These are phyloP conservation scores for Berberis vulgaris DNA, from an alignment of 164 flowering plant genomes.

Conservation along the genomic window DNA sequence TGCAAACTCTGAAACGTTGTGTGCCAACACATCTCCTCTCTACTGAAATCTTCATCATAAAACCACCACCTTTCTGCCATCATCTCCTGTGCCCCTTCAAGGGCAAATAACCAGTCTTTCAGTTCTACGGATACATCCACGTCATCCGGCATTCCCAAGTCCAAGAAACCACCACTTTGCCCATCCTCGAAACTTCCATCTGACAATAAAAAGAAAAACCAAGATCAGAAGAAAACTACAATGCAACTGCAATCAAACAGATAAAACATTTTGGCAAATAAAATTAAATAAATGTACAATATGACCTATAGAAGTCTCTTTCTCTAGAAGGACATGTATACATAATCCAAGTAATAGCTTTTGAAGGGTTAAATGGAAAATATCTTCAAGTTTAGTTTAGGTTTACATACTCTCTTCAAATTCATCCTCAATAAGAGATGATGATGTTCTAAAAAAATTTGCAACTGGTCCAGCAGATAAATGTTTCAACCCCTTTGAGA, in stretches of 20 bases:
- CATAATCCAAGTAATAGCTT: no score
- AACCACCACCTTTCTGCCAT: conserved; percentile 49
- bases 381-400: neutral
- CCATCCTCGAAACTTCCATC: conserved; percentile 43
- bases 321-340: no score
- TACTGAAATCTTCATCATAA: conserved; percentile 23
- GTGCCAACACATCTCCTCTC: conserved; percentile 94
- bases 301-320: no score
- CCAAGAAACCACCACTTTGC: conserved; percentile 30
- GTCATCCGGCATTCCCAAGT: conserved; percentile 78
- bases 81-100: conserved; percentile 70
- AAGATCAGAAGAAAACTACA: neutral
- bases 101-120: conserved; percentile 91
- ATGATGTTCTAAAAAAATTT: conserved; percentile 51
- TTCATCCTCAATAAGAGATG: conserved; percentile 37
- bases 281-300: no score
- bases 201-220: conserved; percentile 14
- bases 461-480: conserved; percentile 73
- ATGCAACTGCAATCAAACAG: neutral
- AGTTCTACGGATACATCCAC: conserved; percentile 75
- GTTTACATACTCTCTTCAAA: conserved; percentile 39
- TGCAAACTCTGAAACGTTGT: conserved; percentile 56
- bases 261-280: neutral
- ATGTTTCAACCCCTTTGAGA: conserved; percentile 69
- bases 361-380: neutral